Evolutionary conservation across 1,139 yeast species (phyloP).

Genomic region (Groenewaldozyma auringiensis): DNA sequence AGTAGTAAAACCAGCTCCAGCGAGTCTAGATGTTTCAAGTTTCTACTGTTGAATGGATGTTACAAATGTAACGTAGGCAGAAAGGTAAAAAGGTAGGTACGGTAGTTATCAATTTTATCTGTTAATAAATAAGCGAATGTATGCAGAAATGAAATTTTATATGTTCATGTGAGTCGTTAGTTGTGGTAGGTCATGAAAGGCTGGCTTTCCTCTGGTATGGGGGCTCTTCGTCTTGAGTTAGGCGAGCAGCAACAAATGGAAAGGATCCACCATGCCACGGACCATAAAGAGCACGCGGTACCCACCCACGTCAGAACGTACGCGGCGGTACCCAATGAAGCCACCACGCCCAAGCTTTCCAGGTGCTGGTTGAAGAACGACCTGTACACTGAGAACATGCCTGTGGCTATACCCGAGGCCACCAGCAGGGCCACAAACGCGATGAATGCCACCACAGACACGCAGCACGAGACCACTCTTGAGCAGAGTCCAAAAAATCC

Average conservation of each 20-base stretch:
- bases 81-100: too few species aligned
- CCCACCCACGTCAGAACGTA: constrained; percentile 43
- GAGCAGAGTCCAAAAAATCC: constrained; percentile 36
- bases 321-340: constrained; percentile 32
- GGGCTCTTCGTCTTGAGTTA: background rate
- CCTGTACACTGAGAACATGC: constrained; percentile 33
- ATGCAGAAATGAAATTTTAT: too few species aligned
- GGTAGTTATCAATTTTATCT: too few species aligned
- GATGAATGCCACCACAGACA: constrained; percentile 28
- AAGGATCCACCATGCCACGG: constrained; percentile 35
- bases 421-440: constrained; percentile 22
- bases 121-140: too few species aligned
- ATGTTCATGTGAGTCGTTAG: too few species aligned
- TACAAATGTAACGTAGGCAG: too few species aligned
- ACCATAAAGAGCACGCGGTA: constrained; percentile 33
- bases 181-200: constrained; percentile 2
- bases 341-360: constrained; percentile 34
- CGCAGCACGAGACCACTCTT: constrained; percentile 30
- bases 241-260: constrained; percentile 39
- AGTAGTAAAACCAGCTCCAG: too few species aligned
- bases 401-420: constrained; percentile 42
- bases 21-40: too few species aligned
- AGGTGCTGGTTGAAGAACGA: constrained; percentile 34
- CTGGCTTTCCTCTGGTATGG: background rate
- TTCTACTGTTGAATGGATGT: too few species aligned